Evolutionary conservation across 192 early-diverging fungal species (phyloP), one percentile per base, ranked within the genome.

Genomic region (Backusella mclennaniae): DNA sequence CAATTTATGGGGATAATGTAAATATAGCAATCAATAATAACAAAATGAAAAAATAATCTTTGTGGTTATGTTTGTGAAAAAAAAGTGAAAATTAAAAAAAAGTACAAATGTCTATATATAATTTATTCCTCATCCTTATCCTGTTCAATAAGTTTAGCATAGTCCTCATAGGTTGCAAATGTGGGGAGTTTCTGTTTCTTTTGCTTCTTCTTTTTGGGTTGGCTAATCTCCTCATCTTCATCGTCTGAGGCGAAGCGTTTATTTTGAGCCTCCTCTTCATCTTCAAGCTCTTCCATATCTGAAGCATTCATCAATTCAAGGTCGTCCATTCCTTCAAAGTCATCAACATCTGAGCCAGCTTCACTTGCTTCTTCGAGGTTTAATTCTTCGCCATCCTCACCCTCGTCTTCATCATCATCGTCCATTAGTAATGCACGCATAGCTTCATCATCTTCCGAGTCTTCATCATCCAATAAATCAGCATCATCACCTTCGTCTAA

Each of bases 161-260:
- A 93, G 67, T 93, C 92, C 69, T 93, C 92, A 77, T 87, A 87
- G n/a, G 89, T 88, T 26, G 86, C 92, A 78, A 93, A 90, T 53
- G 89, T 84, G n/a, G 92, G 92, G 73, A 91, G 63, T 73, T 85
- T 86, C 35, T 75, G 80, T 71, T 85, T 85, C 85, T 89, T 85
- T 73, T 77, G 72, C 33, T 85, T 87, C 71, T 89, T 69, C 69
- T 67, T 69, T 29, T 69, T 26, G 17, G 78, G 35, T 3, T 76
- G 69, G 15, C 77, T 15, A 7, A 79, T 79, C 17, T 79, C 83
- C 33, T 77, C 77, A 71, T 87, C 85, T 74, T 79, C 78, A 73
- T 86, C 82, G 38, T 68, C 39, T 41, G 78, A 81, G 15, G 69
- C 66, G n/a, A 41, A n/a, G 19, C 77, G 67, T 26, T 69, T 86